Evolutionary conservation across 441 rosid species (phyloP).

Genomic region (Lepidium campestre): DNA sequence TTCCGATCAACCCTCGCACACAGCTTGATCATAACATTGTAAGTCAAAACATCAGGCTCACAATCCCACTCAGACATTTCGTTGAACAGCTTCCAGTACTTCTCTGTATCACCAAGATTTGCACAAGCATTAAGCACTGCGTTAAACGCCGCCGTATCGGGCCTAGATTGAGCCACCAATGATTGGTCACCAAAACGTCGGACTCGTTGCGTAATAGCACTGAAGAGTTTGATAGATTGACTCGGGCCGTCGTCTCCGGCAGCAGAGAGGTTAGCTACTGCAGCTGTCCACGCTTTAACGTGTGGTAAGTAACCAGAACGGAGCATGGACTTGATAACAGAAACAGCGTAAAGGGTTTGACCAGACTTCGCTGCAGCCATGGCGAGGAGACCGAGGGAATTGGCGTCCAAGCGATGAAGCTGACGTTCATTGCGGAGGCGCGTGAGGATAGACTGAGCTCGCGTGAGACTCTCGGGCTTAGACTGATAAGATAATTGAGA

Average conservation of each 20-base stretch:
- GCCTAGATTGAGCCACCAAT: conserved; percentile 53
- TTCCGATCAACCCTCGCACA: conserved; percentile 71
- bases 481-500: conserved; percentile 71
- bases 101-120: conserved; percentile 57
- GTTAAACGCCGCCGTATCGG: conserved; percentile 81
- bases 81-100: conserved; percentile 57
- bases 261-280: conserved; percentile 63
- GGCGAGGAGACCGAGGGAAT: conserved; percentile 89
- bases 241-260: conserved; percentile 64
- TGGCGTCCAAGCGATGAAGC: conserved; percentile 88
- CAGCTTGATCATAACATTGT: conserved; percentile 77
- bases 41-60: conserved; percentile 70
- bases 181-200: conserved; percentile 41
- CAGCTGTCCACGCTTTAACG: conserved; percentile 85
- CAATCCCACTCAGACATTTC: conserved; percentile 65
- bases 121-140: conserved; percentile 92
- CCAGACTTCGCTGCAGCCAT: conserved; percentile 71
- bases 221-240: conserved; percentile 58
- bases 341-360: conserved; percentile 65
- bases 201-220: conserved; percentile 45
- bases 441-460: conserved; percentile 84
- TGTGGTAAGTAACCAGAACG: conserved; percentile 89
- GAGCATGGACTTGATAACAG: conserved; percentile 77
- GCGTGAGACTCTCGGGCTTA: conserved; percentile 45
- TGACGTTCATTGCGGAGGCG: conserved; percentile 85